Base-by-base conservation (phyloP, 768 basidiomycete genomes). In the Amyloporia xantha region DNA sequence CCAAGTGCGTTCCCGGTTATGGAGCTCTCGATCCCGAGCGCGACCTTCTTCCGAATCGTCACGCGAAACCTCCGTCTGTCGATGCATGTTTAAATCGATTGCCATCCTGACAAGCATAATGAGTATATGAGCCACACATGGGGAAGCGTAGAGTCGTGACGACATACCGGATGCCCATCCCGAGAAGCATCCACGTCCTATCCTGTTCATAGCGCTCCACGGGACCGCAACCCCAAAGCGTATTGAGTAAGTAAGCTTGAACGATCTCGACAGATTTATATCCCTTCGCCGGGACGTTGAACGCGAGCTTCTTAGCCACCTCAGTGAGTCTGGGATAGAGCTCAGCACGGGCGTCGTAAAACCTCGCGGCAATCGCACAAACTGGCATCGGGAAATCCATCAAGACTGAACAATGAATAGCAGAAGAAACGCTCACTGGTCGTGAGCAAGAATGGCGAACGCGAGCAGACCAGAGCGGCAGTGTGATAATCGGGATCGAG, bases 121-220 rank as follows among this genome's bases (percentile, higher is more conserved):
- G 19, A 46, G 41, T 23, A 43, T 30, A 45, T 50, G 38, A 52
- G 37, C n/a, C 30, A 7, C 15, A 15, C 30, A 15, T 25, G 27
- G 44, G 11, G 41, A 33, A 20, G 21, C 15, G 15, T 15, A 15
- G 15, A 33, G 15, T 33, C 7, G 30, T 33, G 15, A 33, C 10
- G 25, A 70, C 79, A 43, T 51, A 83, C 84, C 87, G 75, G 54
- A 86, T 87, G 5, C 77, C 85, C 85, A 93, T 90, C 27, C 92
- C 92, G 21, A 97, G 68, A 13, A 89, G 69, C 55, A 91, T 63
- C 91, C 92, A 98, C 0, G 94, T 97, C 58, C 86, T 82, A 66
- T 99, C 95, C 58, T 95, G 91, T 62, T 99, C 95, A 60, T 91
- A 99, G 6, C 93, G 80, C 65, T 98, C 93, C 19, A 93, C 92